Evolutionary conservation across 1,139 yeast genomes (phyloP), one percentile per base, ranked within the genome.

Genomic region (Candida sp.): DNA sequence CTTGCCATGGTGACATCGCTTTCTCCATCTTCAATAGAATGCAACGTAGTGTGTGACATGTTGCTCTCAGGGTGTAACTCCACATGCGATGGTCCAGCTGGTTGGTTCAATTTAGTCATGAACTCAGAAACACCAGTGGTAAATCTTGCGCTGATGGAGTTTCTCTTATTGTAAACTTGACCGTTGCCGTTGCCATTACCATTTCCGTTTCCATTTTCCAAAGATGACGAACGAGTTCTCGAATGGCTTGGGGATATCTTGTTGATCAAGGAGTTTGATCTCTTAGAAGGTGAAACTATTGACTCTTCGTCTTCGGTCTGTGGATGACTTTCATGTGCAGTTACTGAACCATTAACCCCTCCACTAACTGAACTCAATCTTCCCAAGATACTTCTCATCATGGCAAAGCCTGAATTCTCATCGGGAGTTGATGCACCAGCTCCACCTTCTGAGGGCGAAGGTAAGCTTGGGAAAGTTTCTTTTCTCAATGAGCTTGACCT

Each of bases 111-210:
- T 53, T 74, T 76, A 7, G 76, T 73, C 78, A 77, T 76, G 48
- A 77, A 70, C 51, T 77, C 81, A 8, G 71, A 59, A 2, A 77
- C 75, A 0, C 81, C 81, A 11, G 58, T 62, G 5, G 77, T 65
- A 44, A 77, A 63, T 57, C 73, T 76, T n/a, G 75, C 69, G 4
- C 79, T 72, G 32, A 76, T 68, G 6, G 77, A 66, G 56, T 69
- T 66, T 47, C 73, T 59, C 55, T 73, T 65, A 9, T 49, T 47
- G 23, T 63, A 63, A 5, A 57, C 28, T 8, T 17, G 28, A 17
- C 7, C 22, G 5, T 12, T 30, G 43, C 33, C 17, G 43, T 28
- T 28, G 26, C 11, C 17, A 17, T 17, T 17, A 17, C 35, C 11
- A 30, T 7, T 31, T 6, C 25, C 26, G 27, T 25, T 35, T 31